Base-by-base conservation (phyloP, 208 protist species). In the Acanthamoeba lenticulata region DNA sequence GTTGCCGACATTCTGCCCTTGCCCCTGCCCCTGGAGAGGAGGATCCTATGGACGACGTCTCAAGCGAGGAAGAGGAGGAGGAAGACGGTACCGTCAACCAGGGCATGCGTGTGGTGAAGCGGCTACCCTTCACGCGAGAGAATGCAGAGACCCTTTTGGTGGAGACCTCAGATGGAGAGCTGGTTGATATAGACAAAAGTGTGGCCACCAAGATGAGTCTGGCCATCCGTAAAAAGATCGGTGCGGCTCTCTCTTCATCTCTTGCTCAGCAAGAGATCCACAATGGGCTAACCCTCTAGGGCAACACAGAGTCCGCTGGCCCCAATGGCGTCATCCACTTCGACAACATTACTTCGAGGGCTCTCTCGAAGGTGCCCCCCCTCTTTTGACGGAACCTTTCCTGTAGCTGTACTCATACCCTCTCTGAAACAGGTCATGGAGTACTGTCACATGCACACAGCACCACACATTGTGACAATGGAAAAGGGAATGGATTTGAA, bases 391-490 rank as follows among this genome's bases (percentile, higher is more conserved):
- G n/a, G n/a, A n/a, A n/a, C n/a, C n/a, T n/a, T n/a, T n/a, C n/a
- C n/a, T n/a, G n/a, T n/a, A n/a, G n/a, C n/a, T n/a, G n/a, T 65
- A 57, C 15, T 21, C 2, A 57, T 57, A 52, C 15, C 45, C 45
- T 19, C 45, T n/a, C n/a, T n/a, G n/a, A n/a, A n/a, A 27, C 47
- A 90, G 81, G 81, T 92, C 1, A 81, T 92, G 88, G 88, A 92
- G 44, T 92, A 92, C 57, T 92, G 88, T 40, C 57, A 79, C 88
- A 72, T 92, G 44, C 88, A 92, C 88, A 79, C 67, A 27, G 67
- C 42, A 32, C 67, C 67, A 24, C 88, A 81, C 40, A 92, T 81
- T 38, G 81, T 90, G 1, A 90, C 47, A 40, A 69, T 67, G 81
- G 57, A 90, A 40, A 90, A 90, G 21, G 57, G 57, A 55, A 90